phyloP scores from a whole-genome alignment of 179 eudicot species.

The Spinacia oleracea region DNA sequence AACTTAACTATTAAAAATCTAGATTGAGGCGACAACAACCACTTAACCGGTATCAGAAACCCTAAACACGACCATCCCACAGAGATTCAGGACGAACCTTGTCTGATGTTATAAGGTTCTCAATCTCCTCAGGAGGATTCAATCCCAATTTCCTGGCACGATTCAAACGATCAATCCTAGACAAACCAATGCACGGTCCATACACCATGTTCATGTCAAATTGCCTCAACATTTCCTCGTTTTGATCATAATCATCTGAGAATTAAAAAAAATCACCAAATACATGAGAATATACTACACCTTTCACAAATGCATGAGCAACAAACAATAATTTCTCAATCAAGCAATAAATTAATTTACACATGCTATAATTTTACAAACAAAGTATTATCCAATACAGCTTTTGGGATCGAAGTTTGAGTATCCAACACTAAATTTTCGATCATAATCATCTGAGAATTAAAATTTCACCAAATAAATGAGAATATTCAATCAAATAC shows the following conservation, averaged over 20 bases:
- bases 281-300: background rate
- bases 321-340: too few relatives aligned
- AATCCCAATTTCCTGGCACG: slow-evolving; percentile 56
- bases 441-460: too few relatives aligned
- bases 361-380: too few relatives aligned
- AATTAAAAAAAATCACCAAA: slow-evolving; percentile 4
- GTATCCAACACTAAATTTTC: too few relatives aligned
- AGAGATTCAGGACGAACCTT: slow-evolving; percentile 45
- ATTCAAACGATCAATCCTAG: slow-evolving; percentile 63
- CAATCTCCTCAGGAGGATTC: slow-evolving; percentile 56
- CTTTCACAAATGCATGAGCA: background rate
- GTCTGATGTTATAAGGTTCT: slow-evolving; percentile 31
- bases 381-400: too few relatives aligned
- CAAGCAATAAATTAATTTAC: background rate
- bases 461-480: too few relatives aligned
- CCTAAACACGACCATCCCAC: slow-evolving; percentile 71
- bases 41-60: background rate
- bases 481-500: too few relatives aligned
- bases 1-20: background rate
- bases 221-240: slow-evolving; percentile 66
- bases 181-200: slow-evolving; percentile 78
- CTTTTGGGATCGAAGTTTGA: too few relatives aligned
- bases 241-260: slow-evolving; percentile 48
- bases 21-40: background rate
- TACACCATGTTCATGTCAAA: slow-evolving; percentile 81